Percentiles rank a stretch among this genome's conserved stretches.
These are phyloP conservation scores for Plasmodium falciparum DNA, from an alignment of 169 alveolate genomes.

Conservation along the genomic window DNA sequence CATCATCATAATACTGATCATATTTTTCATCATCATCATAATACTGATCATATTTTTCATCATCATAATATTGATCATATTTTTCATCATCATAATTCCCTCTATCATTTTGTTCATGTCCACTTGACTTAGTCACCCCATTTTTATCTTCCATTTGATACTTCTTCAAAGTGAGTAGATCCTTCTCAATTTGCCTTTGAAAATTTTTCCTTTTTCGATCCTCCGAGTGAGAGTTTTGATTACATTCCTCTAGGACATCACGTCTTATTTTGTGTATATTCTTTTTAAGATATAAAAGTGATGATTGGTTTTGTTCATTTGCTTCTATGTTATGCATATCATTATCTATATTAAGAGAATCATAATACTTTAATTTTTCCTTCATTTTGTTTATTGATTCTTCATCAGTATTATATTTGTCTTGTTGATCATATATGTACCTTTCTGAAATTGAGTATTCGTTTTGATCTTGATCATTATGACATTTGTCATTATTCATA, in stretches of 20 bases:
- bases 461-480: neutral
- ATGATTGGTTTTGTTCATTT: slow-evolving; percentile 19
- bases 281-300: slow-evolving; percentile 37
- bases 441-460: neutral
- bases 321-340: neutral
- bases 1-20: no score
- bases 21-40: neutral
- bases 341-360: slow-evolving; percentile 9
- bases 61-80: no score
- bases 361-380: neutral
- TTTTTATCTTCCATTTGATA: neutral
- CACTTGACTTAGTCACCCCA: neutral
- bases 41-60: neutral
- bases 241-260: slow-evolving; percentile 1
- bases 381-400: neutral
- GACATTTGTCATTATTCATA: no score
- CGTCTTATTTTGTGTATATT: slow-evolving; percentile 25
- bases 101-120: neutral
- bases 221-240: neutral
- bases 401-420: neutral
- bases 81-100: neutral
- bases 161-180: neutral
- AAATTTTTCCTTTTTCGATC: neutral
- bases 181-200: neutral
- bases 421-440: neutral